phyloP scores from a whole-genome alignment of 2,329 filamentous ascomycete species.

The Pseudogymnoascus pannorum region DNA sequence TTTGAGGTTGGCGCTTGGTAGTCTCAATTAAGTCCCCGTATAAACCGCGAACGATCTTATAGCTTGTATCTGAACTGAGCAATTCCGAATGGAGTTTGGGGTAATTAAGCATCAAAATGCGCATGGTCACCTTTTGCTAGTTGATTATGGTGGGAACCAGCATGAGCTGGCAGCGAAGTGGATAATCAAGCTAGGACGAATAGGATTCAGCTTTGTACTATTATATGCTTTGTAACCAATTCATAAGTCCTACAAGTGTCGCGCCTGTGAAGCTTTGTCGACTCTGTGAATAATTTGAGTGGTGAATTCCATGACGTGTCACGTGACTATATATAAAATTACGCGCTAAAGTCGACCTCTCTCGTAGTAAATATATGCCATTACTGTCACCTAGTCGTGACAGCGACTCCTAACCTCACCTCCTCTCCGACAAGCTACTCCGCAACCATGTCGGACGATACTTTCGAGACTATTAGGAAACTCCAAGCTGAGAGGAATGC shows the following conservation, averaged over 20 bases:
- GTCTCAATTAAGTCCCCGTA: background rate
- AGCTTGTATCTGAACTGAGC: background rate
- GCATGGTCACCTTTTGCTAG: background rate
- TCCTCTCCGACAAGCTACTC: constrained; percentile 4
- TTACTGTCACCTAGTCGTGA: background rate
- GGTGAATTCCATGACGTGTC: background rate
- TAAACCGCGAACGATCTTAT: background rate
- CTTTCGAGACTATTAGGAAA: constrained; percentile 81
- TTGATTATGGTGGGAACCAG: constrained; percentile 3
- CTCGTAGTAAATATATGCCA: constrained; percentile 7
- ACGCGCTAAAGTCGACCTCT: constrained; percentile 5
- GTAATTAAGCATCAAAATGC: background rate
- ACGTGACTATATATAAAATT: background rate
- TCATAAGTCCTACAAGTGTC: background rate
- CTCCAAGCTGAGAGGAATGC: constrained; percentile 91
- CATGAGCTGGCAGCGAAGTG: background rate
- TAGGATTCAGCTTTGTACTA: constrained; percentile 7
- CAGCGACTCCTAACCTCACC: constrained; percentile 8
- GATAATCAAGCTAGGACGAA: constrained; percentile 5
- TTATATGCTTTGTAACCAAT: constrained; percentile 1
- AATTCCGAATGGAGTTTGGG: background rate
- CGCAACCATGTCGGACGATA: constrained; percentile 59
- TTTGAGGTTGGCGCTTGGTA: constrained; percentile 55
- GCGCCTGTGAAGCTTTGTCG: background rate
- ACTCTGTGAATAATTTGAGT: background rate